These are phyloP conservation scores for Cladophialophora psammophila DNA, from an alignment of 2,329 filamentous ascomycete genomes.

Conservation along the genomic window DNA sequence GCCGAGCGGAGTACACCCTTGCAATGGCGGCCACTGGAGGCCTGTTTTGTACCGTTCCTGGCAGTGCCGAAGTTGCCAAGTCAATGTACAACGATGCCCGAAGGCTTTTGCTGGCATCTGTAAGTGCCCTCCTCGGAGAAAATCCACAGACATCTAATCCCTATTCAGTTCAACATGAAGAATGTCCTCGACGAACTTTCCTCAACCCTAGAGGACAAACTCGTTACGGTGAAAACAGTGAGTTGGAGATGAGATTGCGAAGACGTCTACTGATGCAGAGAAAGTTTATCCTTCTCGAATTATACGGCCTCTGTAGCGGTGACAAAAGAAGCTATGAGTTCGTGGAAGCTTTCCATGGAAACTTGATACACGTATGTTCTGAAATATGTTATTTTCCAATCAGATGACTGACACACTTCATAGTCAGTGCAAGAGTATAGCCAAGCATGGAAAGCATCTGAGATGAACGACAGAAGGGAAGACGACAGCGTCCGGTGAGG, in stretches of 20 bases:
- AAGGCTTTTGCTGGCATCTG: conserved; percentile 17
- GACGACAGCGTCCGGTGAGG: conserved; percentile 21
- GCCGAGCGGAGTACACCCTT: conserved; percentile 17
- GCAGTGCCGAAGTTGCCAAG: conserved; percentile 28
- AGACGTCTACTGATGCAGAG: background rate
- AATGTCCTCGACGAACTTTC: conserved; percentile 5
- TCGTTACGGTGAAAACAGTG: conserved; percentile 20
- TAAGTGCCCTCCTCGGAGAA: background rate
- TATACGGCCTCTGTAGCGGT: conserved; percentile 29
- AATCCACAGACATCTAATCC: conserved; percentile 1
- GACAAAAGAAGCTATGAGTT: conserved; percentile 34
- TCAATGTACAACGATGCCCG: conserved; percentile 32
- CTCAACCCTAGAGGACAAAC: conserved; percentile 12
- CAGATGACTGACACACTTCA: background rate
- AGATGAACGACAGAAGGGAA: conserved; percentile 7
- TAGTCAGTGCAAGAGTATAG: conserved; percentile 30
- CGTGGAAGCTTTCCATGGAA: conserved; percentile 29
- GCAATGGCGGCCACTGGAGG: conserved; percentile 31
- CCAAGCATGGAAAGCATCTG: conserved; percentile 4
- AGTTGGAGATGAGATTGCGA: background rate
- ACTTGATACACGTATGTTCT: conserved; percentile 19
- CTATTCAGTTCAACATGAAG: conserved; percentile 12
- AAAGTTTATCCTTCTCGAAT: conserved; percentile 27
- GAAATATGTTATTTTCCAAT: background rate
- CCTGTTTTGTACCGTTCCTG: conserved; percentile 25